Evolutionary conservation across 176 grass and related monocot species (phyloP).

Genomic region (Triticum urartu): DNA sequence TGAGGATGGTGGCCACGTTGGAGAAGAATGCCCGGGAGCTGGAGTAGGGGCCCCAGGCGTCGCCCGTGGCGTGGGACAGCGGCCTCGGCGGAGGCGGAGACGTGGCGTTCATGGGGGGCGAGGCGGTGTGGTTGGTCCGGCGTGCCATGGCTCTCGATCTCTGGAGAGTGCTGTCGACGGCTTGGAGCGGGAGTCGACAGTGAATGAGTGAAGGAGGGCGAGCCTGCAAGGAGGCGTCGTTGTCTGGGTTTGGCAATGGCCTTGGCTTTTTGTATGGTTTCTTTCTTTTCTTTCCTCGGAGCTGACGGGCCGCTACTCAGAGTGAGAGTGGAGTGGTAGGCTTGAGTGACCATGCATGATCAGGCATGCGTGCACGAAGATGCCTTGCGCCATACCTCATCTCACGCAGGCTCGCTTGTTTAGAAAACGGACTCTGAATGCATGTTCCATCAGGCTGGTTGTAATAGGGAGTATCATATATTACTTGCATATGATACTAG

Average conservation of each 20-base stretch:
- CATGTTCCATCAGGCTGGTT: neutral
- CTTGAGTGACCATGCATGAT: neutral
- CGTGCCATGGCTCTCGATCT: constrained; percentile 21
- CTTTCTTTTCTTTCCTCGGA: neutral
- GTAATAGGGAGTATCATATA: no score
- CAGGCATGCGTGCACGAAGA: neutral
- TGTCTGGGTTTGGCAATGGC: neutral
- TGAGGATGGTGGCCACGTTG: constrained; percentile 85
- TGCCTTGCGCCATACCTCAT: neutral
- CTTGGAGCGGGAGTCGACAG: neutral
- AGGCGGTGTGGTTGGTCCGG: constrained; percentile 43
- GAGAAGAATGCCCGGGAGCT: constrained; percentile 72
- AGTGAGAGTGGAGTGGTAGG: neutral
- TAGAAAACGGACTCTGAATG: neutral
- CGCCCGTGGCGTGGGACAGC: neutral
- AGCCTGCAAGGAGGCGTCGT: neutral
- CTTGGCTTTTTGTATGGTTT: constrained; percentile 26
- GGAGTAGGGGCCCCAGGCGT: constrained; percentile 63
- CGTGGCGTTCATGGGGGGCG: neutral
- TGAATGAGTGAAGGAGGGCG: neutral
- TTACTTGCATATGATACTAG: no score
- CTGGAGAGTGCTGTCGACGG: neutral
- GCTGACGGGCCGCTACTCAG: neutral
- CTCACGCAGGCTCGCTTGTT: neutral
- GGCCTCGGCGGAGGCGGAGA: constrained; percentile 26